A percentile compares a stretch with the other conserved stretches of the same genome.
Conservation (phyloP, 148 eudicot species). For the Camellia lanceoleosa region DNA sequence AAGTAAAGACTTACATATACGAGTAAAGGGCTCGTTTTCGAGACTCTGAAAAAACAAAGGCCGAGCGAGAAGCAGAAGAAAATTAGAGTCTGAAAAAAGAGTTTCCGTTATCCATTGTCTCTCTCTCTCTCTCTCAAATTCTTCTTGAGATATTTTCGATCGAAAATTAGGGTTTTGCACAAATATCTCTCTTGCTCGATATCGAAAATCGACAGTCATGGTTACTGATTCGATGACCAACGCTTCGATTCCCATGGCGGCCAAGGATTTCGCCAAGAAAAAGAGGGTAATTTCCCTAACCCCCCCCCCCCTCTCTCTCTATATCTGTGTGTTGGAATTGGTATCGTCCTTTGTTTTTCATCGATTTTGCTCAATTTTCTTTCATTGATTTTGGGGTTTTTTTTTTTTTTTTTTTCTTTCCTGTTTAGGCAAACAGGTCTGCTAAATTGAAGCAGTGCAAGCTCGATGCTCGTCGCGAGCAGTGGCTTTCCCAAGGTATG, state of each 20-base stretch:
- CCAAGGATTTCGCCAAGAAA: constrained; percentile 76
- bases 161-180: constrained; percentile 32
- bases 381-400: constrained; percentile 15
- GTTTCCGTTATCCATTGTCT: constrained; percentile 59
- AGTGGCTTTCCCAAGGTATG: constrained; percentile 93
- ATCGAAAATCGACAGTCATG: constrained; percentile 31
- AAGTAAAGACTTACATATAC: background rate
- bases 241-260: constrained; percentile 59
- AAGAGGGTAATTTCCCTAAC: constrained; percentile 49
- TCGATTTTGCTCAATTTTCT: background rate
- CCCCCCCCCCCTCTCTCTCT: background rate
- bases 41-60: background rate
- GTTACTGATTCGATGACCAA: constrained; percentile 66
- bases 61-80: constrained; percentile 39
- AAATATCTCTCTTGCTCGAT: constrained; percentile 3
- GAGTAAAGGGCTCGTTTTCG: background rate
- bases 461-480: constrained; percentile 91
- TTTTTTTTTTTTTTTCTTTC: background rate
- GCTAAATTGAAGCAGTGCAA: constrained; percentile 95
- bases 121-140: constrained; percentile 12
- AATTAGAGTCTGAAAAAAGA: background rate
- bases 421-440: constrained; percentile 61
- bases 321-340: background rate
- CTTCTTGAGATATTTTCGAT: constrained; percentile 11
- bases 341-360: background rate